phyloP scores from a whole-genome alignment of 192 early-diverging fungal species.

The Glomus cerebriforme region DNA sequence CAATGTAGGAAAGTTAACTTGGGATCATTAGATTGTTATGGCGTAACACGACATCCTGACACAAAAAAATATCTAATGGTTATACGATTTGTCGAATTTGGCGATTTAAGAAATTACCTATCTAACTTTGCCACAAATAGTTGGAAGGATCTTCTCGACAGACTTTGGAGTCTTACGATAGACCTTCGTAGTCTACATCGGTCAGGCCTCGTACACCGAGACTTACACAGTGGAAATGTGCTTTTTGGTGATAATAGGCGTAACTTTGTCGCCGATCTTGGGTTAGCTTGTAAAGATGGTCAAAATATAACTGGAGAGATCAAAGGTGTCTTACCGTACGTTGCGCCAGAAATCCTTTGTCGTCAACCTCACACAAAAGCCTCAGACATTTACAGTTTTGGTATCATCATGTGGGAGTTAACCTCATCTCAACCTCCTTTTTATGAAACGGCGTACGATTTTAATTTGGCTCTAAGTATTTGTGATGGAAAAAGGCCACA shows the following conservation, averaged over 20 bases:
- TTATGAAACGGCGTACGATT: background rate
- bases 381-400: conserved; percentile 17
- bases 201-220: conserved; percentile 9
- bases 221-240: conserved; percentile 18
- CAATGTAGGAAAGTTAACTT: conserved; percentile 7
- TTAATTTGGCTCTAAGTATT: background rate
- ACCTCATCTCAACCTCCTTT: conserved; percentile 3
- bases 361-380: background rate
- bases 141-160: conserved; percentile 23
- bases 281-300: conserved; percentile 9
- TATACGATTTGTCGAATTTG: conserved; percentile 42
- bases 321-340: conserved; percentile 15
- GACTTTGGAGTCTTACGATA: background rate
- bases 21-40: conserved; percentile 32
- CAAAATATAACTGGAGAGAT: background rate
- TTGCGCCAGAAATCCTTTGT: conserved; percentile 5
- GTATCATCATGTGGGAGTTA: conserved; percentile 16
- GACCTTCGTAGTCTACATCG: conserved; percentile 5
- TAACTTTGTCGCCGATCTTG: conserved; percentile 12
- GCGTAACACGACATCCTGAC: conserved; percentile 38
- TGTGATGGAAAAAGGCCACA: conserved; percentile 12
- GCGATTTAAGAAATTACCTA: conserved; percentile 42
- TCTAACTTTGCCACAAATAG: conserved; percentile 32
- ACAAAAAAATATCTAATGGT: conserved; percentile 46
- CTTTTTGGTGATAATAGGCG: conserved; percentile 11